Base-by-base conservation (phyloP, 129 eudicot genomes). In the Helianthus tuberosus region DNA sequence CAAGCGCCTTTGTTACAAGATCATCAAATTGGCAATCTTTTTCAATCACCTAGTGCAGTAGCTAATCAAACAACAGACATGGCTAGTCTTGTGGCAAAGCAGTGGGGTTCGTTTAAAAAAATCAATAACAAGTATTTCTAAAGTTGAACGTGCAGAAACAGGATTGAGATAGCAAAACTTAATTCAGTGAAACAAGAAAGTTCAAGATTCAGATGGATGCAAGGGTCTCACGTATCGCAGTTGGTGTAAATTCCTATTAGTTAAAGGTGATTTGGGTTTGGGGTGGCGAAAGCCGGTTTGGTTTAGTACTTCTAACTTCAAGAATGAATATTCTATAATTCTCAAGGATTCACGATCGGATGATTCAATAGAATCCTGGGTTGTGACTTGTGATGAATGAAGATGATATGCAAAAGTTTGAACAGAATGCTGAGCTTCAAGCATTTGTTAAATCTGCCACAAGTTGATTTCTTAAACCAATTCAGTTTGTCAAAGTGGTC, bases 11-110 rank as follows among this genome's bases (percentile, higher is more conserved):
- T 52, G 1, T 62, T 87, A 17, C 55, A 80, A 5, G 77, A 74
- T 14, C 35, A 76, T 41, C 84, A 84, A 32, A 80, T 84, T 27
- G 93, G 89, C 4, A 80, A 86, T 57, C 48, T 86, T n/a, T 79
- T 79, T 35, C 82, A 77, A 39, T 70, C 83, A 81, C 66, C n/a
- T 16, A 44, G 58, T 32, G 81, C 84, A 1, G 66, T 71, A 9
- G 53, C 69, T 47, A 27, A 54, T 10, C 62, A 76, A 12, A 75
- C 36, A 1, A 50, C 16, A 25, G 72, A 78, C 13, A 68, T 78
- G 69, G 71, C 72, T 65, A 15, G 12, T 29, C 71, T 88, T 23
- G 88, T 80, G 62, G 80, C 32, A 11, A 43, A 75, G 62, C 25
- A 82, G 62, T 75, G 79, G 69, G 55, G 38, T 7, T 82, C 86